These are phyloP conservation scores for Tylopilus vinaceipallidus DNA, from an alignment of 768 basidiomycete genomes.

Conservation along the genomic window DNA sequence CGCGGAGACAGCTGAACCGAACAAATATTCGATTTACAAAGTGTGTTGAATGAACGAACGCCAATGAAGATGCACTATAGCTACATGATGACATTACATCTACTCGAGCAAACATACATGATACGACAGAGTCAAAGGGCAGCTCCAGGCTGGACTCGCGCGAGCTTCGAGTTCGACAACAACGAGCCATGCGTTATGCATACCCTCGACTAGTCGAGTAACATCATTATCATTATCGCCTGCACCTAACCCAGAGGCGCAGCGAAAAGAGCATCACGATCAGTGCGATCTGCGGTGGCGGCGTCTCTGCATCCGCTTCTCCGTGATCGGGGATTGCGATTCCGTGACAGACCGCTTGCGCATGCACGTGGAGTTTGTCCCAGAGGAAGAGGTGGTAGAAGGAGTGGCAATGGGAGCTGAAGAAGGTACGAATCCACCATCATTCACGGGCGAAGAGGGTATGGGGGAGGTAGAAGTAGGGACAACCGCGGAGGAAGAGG, in stretches of 20 bases:
- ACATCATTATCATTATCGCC: neutral
- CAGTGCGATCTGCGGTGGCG: slow-evolving; percentile 12
- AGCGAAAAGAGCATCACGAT: neutral
- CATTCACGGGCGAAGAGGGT: neutral
- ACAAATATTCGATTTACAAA: neutral
- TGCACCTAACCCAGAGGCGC: neutral
- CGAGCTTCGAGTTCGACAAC: slow-evolving; percentile 4
- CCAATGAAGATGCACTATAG: slow-evolving; percentile 1
- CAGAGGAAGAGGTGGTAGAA: neutral
- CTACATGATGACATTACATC: slow-evolving; percentile 3
- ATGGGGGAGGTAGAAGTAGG: neutral
- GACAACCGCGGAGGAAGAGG: too few species aligned
- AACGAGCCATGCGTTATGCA: neutral
- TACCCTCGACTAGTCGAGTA: neutral
- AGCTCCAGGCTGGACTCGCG: slow-evolving; percentile 8
- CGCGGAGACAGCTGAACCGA: too few species aligned
- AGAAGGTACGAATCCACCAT: too few species aligned
- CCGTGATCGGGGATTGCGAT: too few species aligned
- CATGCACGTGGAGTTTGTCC: slow-evolving; percentile 10
- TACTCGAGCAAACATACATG: neutral
- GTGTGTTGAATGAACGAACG: neutral
- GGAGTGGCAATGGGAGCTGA: neutral
- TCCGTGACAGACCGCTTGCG: slow-evolving; percentile 11
- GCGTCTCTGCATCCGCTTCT: slow-evolving; percentile 18
- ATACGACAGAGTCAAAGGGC: neutral